Percentiles rank a stretch among this genome's conserved stretches.
phyloP scores from a whole-genome alignment of 208 protist species.

The Leishmania mexicana region DNA sequence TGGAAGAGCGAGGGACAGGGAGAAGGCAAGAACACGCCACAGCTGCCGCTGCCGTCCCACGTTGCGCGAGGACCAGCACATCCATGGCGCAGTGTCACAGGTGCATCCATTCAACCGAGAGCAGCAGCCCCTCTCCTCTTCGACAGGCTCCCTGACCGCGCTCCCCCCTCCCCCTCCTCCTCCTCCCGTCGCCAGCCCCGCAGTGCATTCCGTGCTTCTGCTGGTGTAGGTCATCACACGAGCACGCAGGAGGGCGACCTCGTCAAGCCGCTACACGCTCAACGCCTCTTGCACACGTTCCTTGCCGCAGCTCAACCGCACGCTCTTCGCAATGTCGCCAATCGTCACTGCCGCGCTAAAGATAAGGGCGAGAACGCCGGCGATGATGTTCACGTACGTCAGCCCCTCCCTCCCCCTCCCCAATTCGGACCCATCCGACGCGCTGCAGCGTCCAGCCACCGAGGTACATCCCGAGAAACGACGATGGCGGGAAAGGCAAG shows the following conservation, averaged over 20 bases:
- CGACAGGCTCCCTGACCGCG: not conserved
- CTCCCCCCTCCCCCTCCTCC: no score
- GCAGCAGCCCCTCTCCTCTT: not conserved
- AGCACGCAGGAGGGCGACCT: not conserved
- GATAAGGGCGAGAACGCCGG: conserved; percentile 57
- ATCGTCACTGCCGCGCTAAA: conserved; percentile 58
- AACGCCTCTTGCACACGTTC: not conserved
- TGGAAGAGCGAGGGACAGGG: not conserved
- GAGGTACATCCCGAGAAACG: conserved; percentile 55
- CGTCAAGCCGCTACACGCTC: not conserved
- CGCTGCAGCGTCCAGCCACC: conserved; percentile 43
- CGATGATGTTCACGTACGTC: conserved; percentile 52
- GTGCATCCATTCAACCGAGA: no score
- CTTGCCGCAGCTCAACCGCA: conserved; percentile 5
- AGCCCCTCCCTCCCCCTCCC: not conserved
- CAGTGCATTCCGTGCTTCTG: no score
- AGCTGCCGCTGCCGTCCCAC: not conserved
- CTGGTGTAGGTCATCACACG: no score
- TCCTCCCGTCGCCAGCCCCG: no score
- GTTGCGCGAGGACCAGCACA: not conserved
- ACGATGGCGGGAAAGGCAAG: conserved; percentile 69
- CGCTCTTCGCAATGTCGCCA: conserved; percentile 24
- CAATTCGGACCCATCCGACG: conserved; percentile 34
- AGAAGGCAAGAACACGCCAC: not conserved
- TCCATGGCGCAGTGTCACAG: no score